Percentiles rank a stretch among this genome's conserved stretches.
phyloP scores from a whole-genome alignment of 768 basidiomycete species.

The Russula foetens region DNA sequence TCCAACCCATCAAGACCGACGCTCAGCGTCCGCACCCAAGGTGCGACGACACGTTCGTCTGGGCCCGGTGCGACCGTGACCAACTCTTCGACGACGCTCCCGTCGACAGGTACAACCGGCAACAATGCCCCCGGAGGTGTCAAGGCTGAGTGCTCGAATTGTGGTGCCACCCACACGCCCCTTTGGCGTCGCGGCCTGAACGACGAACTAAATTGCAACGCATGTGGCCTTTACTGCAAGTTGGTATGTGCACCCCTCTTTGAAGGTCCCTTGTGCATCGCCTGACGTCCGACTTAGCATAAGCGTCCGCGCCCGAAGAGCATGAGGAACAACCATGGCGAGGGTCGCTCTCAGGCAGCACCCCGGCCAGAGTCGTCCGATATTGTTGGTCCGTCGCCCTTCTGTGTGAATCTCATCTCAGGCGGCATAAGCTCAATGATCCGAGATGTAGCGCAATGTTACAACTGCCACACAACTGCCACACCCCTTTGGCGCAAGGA shows the following conservation, averaged over 20 bases:
- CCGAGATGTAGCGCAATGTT: conserved; percentile 57
- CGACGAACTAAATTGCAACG: conserved; percentile 86
- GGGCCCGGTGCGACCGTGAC: conserved; percentile 53
- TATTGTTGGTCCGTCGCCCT: conserved; percentile 52
- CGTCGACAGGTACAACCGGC: conserved; percentile 19
- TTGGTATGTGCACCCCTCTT: conserved; percentile 40
- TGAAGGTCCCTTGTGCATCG: background rate
- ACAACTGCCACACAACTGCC: conserved; percentile 84
- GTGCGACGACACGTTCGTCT: conserved; percentile 36
- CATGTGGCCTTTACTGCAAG: conserved; percentile 83
- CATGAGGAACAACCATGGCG: conserved; percentile 72
- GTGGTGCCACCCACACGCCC: conserved; percentile 83
- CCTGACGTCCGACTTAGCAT: conserved; percentile 39
- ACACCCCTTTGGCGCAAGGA: conserved; percentile 89
- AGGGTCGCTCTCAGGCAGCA: conserved; percentile 54
- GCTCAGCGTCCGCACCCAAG: conserved; percentile 16
- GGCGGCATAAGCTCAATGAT: background rate
- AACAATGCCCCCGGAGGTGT: conserved; percentile 46
- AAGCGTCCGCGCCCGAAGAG: conserved; percentile 85
- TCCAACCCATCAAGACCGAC: background rate
- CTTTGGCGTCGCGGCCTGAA: conserved; percentile 82
- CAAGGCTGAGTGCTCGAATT: conserved; percentile 84
- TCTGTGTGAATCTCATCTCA: conserved; percentile 2
- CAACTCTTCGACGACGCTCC: conserved; percentile 18
- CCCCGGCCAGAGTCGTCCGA: conserved; percentile 67